A percentile compares a stretch with the other conserved stretches of the same genome.
phyloP scores from a whole-genome alignment of 176 grass and related monocot species.

The Aegilops umbellulata region DNA sequence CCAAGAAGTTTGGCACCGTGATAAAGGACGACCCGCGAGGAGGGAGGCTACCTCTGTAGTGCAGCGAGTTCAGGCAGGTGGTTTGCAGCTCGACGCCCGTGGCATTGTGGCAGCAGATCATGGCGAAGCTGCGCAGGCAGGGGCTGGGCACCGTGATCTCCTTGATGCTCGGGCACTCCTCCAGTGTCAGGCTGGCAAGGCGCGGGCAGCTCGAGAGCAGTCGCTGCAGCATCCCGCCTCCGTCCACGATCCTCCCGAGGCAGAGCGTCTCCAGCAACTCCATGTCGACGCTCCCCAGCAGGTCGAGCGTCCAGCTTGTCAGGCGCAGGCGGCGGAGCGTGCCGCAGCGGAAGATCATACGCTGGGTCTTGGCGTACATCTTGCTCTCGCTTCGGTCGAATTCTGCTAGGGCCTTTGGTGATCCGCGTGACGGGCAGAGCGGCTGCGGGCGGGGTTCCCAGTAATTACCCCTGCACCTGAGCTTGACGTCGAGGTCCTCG shows the following conservation, averaged over 20 bases:
- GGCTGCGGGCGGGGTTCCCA: too few relatives aligned
- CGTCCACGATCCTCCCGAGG: background rate
- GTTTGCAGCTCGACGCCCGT: background rate
- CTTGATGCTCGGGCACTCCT: background rate
- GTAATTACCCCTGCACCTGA: background rate
- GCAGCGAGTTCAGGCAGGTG: background rate
- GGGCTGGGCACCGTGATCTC: background rate
- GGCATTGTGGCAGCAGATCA: constrained; percentile 19
- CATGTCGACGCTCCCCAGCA: background rate
- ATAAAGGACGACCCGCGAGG: background rate
- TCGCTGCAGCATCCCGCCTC: background rate
- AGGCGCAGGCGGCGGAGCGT: constrained; percentile 3
- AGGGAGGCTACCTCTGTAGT: background rate
- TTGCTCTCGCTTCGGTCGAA: background rate
- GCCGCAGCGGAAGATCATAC: background rate
- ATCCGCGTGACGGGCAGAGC: background rate
- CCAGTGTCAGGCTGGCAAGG: background rate
- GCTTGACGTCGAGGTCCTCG: background rate
- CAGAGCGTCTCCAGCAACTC: background rate
- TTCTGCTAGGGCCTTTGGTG: background rate
- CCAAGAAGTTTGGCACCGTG: background rate
- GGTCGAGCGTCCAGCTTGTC: background rate
- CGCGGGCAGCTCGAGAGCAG: background rate
- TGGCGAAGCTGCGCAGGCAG: background rate
- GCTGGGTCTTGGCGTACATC: background rate